Base-by-base conservation (phyloP, 2,329 filamentous ascomycete species). In the Cladosporium phlei region DNA sequence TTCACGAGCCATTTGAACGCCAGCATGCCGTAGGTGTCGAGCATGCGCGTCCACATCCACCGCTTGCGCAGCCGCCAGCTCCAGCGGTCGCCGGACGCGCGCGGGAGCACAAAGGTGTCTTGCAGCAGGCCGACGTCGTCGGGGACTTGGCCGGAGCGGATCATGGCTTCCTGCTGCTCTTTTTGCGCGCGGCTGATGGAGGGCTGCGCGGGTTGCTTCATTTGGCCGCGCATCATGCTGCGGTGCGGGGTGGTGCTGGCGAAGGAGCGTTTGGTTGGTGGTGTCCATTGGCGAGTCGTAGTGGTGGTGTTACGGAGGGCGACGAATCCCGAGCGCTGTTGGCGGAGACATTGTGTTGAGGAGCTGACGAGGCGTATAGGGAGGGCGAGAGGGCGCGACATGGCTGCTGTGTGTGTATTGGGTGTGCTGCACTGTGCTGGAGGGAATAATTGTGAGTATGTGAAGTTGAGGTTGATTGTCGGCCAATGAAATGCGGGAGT, bases 51-150 rank as follows among this genome's bases (percentile, higher is more conserved):
- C 21, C 28, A 20, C 12, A 49, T 14, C 43, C 53, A 38, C 38
- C 21, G 34, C 39, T 46, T 48, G 44, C 53, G 49, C 43, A 57
- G 17, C 14, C n/a, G 47, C 55, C 39, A 53, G 35, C n/a, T 47
- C 38, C 38, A 42, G 51, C n/a, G 52, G 37, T 38, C 33, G 27
- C 14, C 10, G 5, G 25, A 9, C 28, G 35, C 17, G 22, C 46
- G 42, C 4, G 63, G 63, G 37, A 60, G 59, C 29, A 66, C 48
- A 46, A 64, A 59, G 5, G 59, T 65, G 21, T 55, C 56, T 27
- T 69, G 69, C 35, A 76, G 55, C 34, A 75, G 32, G 25, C 73
- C 73, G 16, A 74, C 54, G 54, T 73, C 68, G 47, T 70, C 55
- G 29, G 54, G 65, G 38, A 59, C 54, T 47, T 46, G 47, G 47